phyloP scores from a whole-genome alignment of 441 rosid genomes.

The Populus hybrid region DNA sequence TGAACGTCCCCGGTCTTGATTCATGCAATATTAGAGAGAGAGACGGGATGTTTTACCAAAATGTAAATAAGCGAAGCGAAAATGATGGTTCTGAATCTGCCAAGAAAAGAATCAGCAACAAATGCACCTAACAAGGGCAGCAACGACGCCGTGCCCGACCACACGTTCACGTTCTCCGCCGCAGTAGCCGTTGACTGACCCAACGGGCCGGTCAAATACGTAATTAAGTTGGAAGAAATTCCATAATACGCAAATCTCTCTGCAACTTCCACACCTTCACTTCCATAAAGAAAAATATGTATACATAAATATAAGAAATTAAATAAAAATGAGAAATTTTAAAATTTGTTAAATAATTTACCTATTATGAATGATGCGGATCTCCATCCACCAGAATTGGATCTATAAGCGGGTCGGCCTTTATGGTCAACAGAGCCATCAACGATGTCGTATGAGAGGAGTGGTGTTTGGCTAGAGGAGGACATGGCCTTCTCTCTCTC shows the following conservation, averaged over 20 bases:
- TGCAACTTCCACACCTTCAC: constrained; percentile 49
- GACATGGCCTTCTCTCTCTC: neutral
- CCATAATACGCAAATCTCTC: constrained; percentile 67
- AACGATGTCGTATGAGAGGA: constrained; percentile 38
- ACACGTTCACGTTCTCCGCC: constrained; percentile 56
- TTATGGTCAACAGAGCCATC: constrained; percentile 46
- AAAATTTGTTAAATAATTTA: constrained; percentile 1
- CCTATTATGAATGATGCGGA: constrained; percentile 69
- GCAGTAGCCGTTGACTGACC: constrained; percentile 56
- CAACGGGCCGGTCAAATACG: constrained; percentile 56
- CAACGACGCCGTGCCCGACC: constrained; percentile 46
- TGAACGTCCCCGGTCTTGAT: neutral
- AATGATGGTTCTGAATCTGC: constrained; percentile 54
- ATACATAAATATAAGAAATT: neutral
- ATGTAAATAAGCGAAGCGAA: constrained; percentile 47
- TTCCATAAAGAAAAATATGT: neutral
- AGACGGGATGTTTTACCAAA: constrained; percentile 28
- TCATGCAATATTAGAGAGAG: neutral
- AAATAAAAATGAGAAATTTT: neutral
- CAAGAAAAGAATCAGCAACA: constrained; percentile 61
- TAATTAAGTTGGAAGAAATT: constrained; percentile 49
- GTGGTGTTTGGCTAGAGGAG: constrained; percentile 15
- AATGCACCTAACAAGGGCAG: constrained; percentile 58
- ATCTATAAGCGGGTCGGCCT: constrained; percentile 38
- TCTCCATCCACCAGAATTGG: constrained; percentile 63